phyloP scores from a whole-genome alignment of 2,329 filamentous ascomycete genomes.

The Calonectria pteridis region DNA sequence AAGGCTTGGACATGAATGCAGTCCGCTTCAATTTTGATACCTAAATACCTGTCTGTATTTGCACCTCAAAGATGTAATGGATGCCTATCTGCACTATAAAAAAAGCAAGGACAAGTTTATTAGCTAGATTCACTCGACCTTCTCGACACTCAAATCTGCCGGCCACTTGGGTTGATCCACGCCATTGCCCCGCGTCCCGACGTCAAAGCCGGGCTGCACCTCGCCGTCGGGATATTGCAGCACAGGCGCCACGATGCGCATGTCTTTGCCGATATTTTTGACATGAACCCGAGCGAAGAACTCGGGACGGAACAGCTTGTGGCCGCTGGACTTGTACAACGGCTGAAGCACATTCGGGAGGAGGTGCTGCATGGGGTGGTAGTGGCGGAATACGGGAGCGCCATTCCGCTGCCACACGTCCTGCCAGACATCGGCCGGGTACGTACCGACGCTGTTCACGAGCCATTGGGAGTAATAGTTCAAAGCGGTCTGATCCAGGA shows the following conservation, averaged over 20 bases:
- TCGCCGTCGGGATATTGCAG: not conserved
- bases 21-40: not conserved
- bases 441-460: not conserved
- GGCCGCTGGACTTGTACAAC: not conserved
- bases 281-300: not conserved
- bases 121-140: not conserved
- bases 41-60: not conserved
- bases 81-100: not conserved
- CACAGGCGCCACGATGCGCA: not conserved
- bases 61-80: no score
- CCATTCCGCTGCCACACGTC: constrained; percentile 63
- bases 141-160: not conserved
- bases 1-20: not conserved
- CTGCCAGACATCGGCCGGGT: constrained; percentile 1
- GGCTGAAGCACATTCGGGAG: not conserved
- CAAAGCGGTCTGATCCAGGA: not conserved
- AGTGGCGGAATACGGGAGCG: constrained; percentile 62
- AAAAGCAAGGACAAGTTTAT: not conserved
- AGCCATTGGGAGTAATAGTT: constrained; percentile 19
- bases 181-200: constrained; percentile 11
- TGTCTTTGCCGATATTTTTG: not conserved
- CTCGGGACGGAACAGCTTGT: not conserved
- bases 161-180: not conserved
- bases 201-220: not conserved
- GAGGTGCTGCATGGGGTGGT: constrained; percentile 57